Conservation (phyloP, 768 basidiomycete species). For the Coprinopsis cinerea region DNA sequence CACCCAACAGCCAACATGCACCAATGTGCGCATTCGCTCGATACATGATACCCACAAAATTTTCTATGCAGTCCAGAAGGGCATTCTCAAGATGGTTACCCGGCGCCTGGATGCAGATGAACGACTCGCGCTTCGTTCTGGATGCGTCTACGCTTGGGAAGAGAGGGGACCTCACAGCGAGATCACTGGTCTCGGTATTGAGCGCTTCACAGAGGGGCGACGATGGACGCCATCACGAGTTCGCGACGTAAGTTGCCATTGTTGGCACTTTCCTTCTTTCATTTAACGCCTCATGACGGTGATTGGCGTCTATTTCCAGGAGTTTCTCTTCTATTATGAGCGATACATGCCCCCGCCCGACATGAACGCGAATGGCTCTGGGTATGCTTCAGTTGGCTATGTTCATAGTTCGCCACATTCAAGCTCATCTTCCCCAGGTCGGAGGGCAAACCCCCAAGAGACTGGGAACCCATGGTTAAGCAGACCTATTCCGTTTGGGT, state of each 20-base stretch:
- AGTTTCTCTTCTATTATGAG: slow-evolving; percentile 84
- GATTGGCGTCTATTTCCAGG: slow-evolving; percentile 35
- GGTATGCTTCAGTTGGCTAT: slow-evolving; percentile 7
- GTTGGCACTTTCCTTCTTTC: slow-evolving; percentile 6
- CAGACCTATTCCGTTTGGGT: slow-evolving; percentile 84
- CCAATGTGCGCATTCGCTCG: slow-evolving; percentile 68
- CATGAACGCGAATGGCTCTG: slow-evolving; percentile 36
- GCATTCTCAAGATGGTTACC: slow-evolving; percentile 64
- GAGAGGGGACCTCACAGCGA: slow-evolving; percentile 70
- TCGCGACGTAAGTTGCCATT: slow-evolving; percentile 56
- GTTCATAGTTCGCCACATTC: not conserved
- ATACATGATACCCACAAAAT: slow-evolving; percentile 76
- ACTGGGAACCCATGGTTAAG: slow-evolving; percentile 70
- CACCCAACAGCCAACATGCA: slow-evolving; percentile 73
- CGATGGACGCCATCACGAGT: slow-evolving; percentile 82
- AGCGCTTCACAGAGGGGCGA: slow-evolving; percentile 80
- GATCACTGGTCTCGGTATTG: slow-evolving; percentile 74
- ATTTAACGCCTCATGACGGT: slow-evolving; percentile 1
- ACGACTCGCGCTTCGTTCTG: slow-evolving; percentile 48
- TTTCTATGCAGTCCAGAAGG: slow-evolving; percentile 64
- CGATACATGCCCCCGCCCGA: slow-evolving; percentile 51
- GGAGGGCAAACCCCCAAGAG: slow-evolving; percentile 36
- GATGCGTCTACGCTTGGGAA: slow-evolving; percentile 66
- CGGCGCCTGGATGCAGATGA: slow-evolving; percentile 76
- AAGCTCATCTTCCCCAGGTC: not conserved